Conservation (phyloP, 1,139 yeast species). For the Debaryomyces psychrophilus region DNA sequence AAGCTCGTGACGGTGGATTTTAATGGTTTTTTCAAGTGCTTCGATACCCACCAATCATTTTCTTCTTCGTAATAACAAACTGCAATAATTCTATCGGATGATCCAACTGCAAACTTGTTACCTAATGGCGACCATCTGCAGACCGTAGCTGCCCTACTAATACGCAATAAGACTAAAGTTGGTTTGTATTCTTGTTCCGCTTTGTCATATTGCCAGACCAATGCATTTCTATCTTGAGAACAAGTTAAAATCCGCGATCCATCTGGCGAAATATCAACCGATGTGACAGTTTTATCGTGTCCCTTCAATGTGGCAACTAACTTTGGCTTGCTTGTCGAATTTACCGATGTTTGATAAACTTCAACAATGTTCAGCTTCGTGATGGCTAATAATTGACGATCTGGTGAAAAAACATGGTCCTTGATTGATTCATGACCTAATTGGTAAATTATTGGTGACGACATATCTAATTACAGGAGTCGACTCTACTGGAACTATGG, state of each 20-base stretch:
- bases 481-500: slow-evolving; percentile 34
- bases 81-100: slow-evolving; percentile 92
- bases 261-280: slow-evolving; percentile 86
- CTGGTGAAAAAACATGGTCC: slow-evolving; percentile 85
- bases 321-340: slow-evolving; percentile 41
- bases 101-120: slow-evolving; percentile 93
- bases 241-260: slow-evolving; percentile 89
- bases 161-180: slow-evolving; percentile 87
- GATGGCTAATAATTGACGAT: slow-evolving; percentile 70
- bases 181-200: slow-evolving; percentile 66
- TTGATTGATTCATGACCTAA: slow-evolving; percentile 86
- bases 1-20: slow-evolving; percentile 83
- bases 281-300: slow-evolving; percentile 94
- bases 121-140: slow-evolving; percentile 96
- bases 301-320: slow-evolving; percentile 68
- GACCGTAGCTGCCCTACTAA: slow-evolving; percentile 91
- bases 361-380: slow-evolving; percentile 80
- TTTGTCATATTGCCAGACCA: slow-evolving; percentile 82
- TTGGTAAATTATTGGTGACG: slow-evolving; percentile 50
- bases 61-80: slow-evolving; percentile 95
- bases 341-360: slow-evolving; percentile 59
- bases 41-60: slow-evolving; percentile 99
- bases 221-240: slow-evolving; percentile 96
- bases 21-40: slow-evolving; percentile 91
- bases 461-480: slow-evolving; percentile 34